Evolutionary conservation across 2,329 filamentous ascomycete species (phyloP), one percentile per base, ranked within the genome.

Genomic region (Penicillium sp.): DNA sequence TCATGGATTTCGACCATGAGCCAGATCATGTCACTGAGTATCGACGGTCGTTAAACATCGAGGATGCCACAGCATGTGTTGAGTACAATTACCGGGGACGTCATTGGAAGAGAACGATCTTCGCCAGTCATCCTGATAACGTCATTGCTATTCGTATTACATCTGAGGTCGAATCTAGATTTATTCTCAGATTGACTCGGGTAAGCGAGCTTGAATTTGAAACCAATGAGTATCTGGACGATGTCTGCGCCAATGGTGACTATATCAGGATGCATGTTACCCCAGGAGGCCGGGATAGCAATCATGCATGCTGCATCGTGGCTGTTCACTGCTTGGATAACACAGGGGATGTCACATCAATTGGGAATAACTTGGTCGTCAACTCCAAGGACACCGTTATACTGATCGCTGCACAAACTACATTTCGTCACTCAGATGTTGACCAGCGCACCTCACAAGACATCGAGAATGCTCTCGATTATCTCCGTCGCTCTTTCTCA

Each of bases 151-250:
- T 76, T 15, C 65, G 65, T 16, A 42, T 74, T 15, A 42, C 53
- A 36, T 61, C 67, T 16, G 60, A 61, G 1, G 46, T 52, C 12
- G 49, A 54, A 6, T 52, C 59, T 2, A 59, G 72, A 4, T 68
- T 70, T 51, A 59, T 72, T 9, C 64, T 73, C 13, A 57, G 65
- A 6, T 46, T 68, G 16, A 63, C 58, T 39, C 70, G 75, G 4
- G 64, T 73, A 50, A 73, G 75, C 46, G 74, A 77, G 49, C 56
- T 72, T 12, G 74, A 76, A 45, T 75, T 69, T 58, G 75, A 77
- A 56, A 74, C 72, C 2, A 74, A 76, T 53, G 75, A 77, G 53
- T 77, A 74, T 51, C 60, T 76, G 18, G 74, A 76, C 54, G 70
- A 70, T 15, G 51, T 76, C 8, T 47, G 29, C 38, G 64, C 65